These are phyloP conservation scores for Aspergillus affinis DNA, from an alignment of 495 filamentous ascomycete genomes.

Conservation along the genomic window DNA sequence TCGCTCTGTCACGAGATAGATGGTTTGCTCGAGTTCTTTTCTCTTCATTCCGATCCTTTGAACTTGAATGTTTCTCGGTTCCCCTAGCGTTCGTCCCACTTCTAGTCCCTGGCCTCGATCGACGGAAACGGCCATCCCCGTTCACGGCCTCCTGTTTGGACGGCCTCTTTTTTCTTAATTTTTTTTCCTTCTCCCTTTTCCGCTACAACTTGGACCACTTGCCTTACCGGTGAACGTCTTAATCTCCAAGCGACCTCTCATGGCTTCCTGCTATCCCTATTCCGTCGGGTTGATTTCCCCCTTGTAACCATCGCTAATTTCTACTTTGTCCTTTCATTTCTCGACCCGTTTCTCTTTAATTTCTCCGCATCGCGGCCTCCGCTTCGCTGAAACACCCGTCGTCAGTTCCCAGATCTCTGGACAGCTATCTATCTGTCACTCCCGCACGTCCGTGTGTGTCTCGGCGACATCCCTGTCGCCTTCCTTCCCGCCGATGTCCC, in stretches of 20 bases:
- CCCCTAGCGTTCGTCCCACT: conserved; percentile 9
- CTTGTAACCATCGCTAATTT: background rate
- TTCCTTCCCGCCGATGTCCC: conserved; percentile 59
- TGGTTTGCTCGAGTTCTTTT: background rate
- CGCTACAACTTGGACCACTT: background rate
- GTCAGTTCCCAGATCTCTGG: background rate
- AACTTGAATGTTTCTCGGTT: conserved; percentile 2
- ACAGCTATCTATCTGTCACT: background rate
- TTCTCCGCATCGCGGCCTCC: background rate
- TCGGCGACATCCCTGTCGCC: conserved; percentile 4
- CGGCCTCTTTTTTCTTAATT: conserved; percentile 5
- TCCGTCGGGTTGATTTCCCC: background rate
- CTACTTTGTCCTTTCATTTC: conserved; percentile 5
- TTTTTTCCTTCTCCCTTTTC: conserved; percentile 10
- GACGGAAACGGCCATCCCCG: conserved; percentile 23
- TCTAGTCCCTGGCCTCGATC: conserved; percentile 2
- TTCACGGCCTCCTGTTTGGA: conserved; percentile 15
- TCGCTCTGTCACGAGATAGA: background rate
- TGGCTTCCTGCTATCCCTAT: background rate
- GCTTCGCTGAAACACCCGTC: conserved; percentile 2
- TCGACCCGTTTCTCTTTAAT: background rate
- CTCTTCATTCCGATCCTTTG: background rate
- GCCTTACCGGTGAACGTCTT: background rate
- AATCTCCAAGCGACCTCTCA: background rate
- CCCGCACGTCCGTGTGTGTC: background rate